These are phyloP conservation scores for Casuarina cunninghamiana DNA, from an alignment of 306 rosid genomes.

Conservation along the genomic window DNA sequence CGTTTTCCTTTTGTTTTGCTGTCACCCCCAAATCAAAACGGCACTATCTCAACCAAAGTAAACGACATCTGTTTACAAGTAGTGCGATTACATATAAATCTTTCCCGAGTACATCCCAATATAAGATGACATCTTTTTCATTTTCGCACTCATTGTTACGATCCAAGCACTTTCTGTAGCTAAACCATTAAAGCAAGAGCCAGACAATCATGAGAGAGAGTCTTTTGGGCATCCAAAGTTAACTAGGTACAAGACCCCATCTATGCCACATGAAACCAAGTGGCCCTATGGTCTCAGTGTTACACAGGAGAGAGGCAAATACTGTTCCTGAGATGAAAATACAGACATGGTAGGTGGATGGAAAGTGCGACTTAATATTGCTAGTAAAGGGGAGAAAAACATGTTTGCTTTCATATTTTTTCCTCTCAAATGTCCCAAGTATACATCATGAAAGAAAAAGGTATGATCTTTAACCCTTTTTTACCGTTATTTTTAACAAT, in stretches of 20 bases:
- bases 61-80: too few relatives aligned
- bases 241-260: background rate
- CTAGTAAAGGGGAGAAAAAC: background rate
- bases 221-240: background rate
- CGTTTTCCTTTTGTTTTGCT: too few relatives aligned
- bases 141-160: too few relatives aligned
- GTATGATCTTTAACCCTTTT: background rate
- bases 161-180: background rate
- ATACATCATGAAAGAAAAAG: background rate
- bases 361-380: background rate
- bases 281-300: background rate
- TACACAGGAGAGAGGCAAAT: background rate
- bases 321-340: background rate
- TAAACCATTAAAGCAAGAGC: background rate
- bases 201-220: background rate
- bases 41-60: too few relatives aligned
- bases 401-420: background rate
- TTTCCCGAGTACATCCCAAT: too few relatives aligned
- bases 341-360: background rate
- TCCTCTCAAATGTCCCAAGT: background rate
- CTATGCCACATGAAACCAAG: background rate
- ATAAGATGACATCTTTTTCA: too few relatives aligned
- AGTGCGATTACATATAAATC: too few relatives aligned
- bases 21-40: too few relatives aligned
- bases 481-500: background rate